Percentiles rank a stretch among this genome's conserved stretches.
Conservation (phyloP, 805 yeast species). For the Torulaspora indica region DNA sequence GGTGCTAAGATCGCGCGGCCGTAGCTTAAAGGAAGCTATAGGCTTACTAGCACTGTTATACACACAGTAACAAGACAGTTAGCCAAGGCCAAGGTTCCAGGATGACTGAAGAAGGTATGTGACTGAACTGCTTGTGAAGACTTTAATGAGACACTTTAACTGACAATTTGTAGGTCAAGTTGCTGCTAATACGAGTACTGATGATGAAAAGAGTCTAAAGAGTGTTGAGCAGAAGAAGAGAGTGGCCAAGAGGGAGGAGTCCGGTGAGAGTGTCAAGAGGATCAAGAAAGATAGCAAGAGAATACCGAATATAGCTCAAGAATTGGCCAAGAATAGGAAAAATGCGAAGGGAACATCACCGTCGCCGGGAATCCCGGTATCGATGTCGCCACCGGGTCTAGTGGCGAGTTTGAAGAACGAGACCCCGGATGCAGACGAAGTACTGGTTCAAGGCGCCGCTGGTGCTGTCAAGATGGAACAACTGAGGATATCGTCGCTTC, state of each 20-base stretch:
- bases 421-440: slow-evolving; percentile 5
- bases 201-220: slow-evolving; percentile 1
- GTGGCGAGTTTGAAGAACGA: slow-evolving; percentile 10
- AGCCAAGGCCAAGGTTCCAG: background rate
- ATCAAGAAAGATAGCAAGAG: slow-evolving; percentile 13
- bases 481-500: slow-evolving; percentile 21
- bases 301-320: slow-evolving; percentile 32
- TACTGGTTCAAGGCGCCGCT: background rate
- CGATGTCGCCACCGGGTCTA: slow-evolving; percentile 14
- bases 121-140: background rate
- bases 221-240: slow-evolving; percentile 10
- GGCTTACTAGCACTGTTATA: background rate
- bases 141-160: background rate
- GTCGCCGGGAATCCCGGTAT: slow-evolving; percentile 11
- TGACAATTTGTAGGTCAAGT: slow-evolving; percentile 1
- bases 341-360: slow-evolving; percentile 18
- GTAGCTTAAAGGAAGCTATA: background rate
- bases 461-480: slow-evolving; percentile 11
- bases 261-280: slow-evolving; percentile 3
- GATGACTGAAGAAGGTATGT: slow-evolving; percentile 9
- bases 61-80: background rate
- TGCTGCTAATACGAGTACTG: background rate
- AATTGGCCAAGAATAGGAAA: slow-evolving; percentile 34
- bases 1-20: background rate
- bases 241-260: slow-evolving; percentile 9